These are phyloP conservation scores for Tuber brumale DNA, from an alignment of 495 filamentous ascomycete genomes.

Conservation along the genomic window DNA sequence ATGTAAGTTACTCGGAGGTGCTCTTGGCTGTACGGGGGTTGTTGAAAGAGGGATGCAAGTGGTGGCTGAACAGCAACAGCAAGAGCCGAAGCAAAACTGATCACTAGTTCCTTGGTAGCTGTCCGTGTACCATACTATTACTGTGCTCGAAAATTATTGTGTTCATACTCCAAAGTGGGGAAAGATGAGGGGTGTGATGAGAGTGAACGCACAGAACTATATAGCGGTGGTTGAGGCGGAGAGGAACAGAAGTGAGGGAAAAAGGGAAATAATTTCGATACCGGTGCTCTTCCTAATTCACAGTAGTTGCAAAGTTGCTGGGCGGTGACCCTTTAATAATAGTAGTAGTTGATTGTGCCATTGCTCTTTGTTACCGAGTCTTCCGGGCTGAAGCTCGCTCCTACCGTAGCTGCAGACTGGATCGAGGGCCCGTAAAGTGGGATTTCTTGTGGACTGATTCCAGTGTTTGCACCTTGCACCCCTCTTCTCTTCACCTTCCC, in stretches of 20 bases:
- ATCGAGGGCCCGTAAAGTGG: not conserved
- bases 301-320: not conserved
- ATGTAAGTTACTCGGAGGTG: no score
- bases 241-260: not conserved
- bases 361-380: not conserved
- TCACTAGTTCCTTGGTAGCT: not conserved
- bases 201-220: not conserved
- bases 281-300: not conserved
- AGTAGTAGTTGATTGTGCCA: not conserved
- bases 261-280: not conserved
- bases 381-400: not conserved
- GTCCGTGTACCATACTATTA: not conserved
- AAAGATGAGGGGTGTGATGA: not conserved
- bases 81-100: not conserved
- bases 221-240: not conserved
- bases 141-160: not conserved
- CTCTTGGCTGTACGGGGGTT: not conserved
- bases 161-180: not conserved
- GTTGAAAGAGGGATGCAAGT: not conserved
- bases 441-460: not conserved
- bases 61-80: not conserved
- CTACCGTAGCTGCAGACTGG: not conserved
- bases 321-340: not conserved
- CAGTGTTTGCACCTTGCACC: not conserved
- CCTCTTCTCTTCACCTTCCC: not conserved